These are phyloP conservation scores for Penicillium glabrum DNA, from an alignment of 2,329 filamentous ascomycete species.

Conservation along the genomic window DNA sequence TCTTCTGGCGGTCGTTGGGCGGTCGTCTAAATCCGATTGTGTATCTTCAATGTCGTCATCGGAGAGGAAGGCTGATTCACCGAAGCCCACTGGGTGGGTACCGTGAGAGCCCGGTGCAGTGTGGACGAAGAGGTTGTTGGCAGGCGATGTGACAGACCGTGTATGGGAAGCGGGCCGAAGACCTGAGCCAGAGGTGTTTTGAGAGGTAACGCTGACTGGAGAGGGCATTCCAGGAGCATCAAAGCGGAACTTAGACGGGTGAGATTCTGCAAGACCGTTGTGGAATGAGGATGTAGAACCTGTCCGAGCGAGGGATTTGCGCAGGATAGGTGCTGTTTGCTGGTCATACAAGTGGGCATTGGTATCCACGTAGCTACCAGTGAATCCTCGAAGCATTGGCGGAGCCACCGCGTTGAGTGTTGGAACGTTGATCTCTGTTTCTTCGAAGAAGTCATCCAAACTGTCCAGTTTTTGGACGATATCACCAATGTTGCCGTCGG, in stretches of 20 bases:
- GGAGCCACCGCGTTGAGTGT: slow-evolving; percentile 45
- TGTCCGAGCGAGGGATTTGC: slow-evolving; percentile 73
- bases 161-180: slow-evolving; percentile 70
- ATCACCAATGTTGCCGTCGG: slow-evolving; percentile 71
- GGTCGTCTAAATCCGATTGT: slow-evolving; percentile 81
- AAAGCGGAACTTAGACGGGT: slow-evolving; percentile 57
- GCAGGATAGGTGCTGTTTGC: slow-evolving; percentile 84
- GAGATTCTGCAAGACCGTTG: slow-evolving; percentile 77
- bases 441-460: slow-evolving; percentile 79
- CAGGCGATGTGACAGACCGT: slow-evolving; percentile 81
- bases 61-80: slow-evolving; percentile 63
- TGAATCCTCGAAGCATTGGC: slow-evolving; percentile 48
- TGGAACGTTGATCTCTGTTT: slow-evolving; percentile 60
- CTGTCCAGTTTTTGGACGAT: slow-evolving; percentile 77
- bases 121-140: slow-evolving; percentile 48
- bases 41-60: slow-evolving; percentile 77
- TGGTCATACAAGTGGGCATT: slow-evolving; percentile 87
- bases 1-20: slow-evolving; percentile 36
- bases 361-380: slow-evolving; percentile 66
- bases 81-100: slow-evolving; percentile 48
- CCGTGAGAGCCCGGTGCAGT: slow-evolving; percentile 49
- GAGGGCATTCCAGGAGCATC: slow-evolving; percentile 45
- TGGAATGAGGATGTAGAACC: slow-evolving; percentile 76
- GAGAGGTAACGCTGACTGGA: slow-evolving; percentile 49
- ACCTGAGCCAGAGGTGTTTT: slow-evolving; percentile 31